Evolutionary conservation across 2,329 filamentous ascomycete genomes (phyloP).

Genomic region (Chaetomium strumarium): DNA sequence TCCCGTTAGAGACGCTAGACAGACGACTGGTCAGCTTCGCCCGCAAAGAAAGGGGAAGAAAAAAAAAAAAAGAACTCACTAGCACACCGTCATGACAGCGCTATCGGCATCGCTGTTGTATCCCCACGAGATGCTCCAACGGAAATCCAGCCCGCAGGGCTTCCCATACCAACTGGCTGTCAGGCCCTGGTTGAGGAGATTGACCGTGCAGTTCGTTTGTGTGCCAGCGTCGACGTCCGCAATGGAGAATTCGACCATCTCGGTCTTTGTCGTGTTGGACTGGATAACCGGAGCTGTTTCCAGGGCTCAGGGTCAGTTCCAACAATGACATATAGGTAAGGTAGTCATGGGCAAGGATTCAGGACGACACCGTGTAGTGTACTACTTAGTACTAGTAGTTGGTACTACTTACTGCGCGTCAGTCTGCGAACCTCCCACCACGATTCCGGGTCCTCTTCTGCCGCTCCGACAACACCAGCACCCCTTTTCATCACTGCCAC

Average conservation of each 20-base stretch:
- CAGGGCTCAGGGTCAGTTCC: no score
- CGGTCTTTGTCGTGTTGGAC: not conserved
- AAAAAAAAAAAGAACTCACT: conserved; percentile 12
- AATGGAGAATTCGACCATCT: conserved; percentile 1
- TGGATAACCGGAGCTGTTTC: not conserved
- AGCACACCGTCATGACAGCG: conserved; percentile 21
- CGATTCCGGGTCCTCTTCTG: not conserved
- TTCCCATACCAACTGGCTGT: conserved; percentile 12
- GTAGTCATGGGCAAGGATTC: no score
- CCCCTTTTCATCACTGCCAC: not conserved
- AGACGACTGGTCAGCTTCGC: not conserved
- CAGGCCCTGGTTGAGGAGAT: not conserved
- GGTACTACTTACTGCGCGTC: conserved; percentile 5
- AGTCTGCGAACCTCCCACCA: conserved; percentile 11
- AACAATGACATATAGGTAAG: no score
- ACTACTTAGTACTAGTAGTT: no score
- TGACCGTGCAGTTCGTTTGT: conserved; percentile 4
- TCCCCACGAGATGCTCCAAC: conserved; percentile 20
- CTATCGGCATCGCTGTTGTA: conserved; percentile 18
- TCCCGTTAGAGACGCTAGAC: conserved; percentile 9
- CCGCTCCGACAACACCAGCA: not conserved
- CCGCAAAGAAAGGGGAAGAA: not conserved
- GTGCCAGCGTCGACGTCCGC: not conserved
- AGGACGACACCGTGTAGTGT: no score
- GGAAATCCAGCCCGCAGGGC: conserved; percentile 1